Percentiles rank a stretch among this genome's conserved stretches.
phyloP scores from a whole-genome alignment of 2,329 filamentous ascomycete genomes.

The Chrysoporthe puriensis region DNA sequence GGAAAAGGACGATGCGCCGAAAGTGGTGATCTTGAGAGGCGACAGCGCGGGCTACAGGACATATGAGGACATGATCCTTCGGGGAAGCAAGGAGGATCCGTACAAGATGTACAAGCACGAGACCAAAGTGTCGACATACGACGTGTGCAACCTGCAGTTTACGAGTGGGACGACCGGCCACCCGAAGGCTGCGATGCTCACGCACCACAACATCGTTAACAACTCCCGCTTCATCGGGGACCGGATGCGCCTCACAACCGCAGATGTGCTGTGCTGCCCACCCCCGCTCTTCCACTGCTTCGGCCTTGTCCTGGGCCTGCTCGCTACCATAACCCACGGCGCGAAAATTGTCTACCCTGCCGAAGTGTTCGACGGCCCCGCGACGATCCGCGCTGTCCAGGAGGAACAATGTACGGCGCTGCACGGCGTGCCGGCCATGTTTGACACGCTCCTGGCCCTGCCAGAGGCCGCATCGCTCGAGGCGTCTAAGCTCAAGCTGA shows the following conservation, averaged over 20 bases:
- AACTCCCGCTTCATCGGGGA: conserved; percentile 74
- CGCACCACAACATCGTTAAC: conserved; percentile 68
- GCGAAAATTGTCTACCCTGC: conserved; percentile 76
- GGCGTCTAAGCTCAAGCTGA: conserved; percentile 54
- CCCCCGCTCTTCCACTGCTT: conserved; percentile 88
- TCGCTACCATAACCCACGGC: conserved; percentile 74
- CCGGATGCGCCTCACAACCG: conserved; percentile 68
- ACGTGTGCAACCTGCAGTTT: conserved; percentile 76
- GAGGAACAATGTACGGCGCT: conserved; percentile 73
- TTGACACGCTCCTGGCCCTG: conserved; percentile 64
- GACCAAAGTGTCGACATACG: conserved; percentile 61
- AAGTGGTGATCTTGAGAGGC: conserved; percentile 65
- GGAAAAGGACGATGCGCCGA: conserved; percentile 48
- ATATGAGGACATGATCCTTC: conserved; percentile 61
- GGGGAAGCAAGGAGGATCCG: conserved; percentile 52
- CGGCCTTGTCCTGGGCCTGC: conserved; percentile 75
- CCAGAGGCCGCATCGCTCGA: conserved; percentile 43
- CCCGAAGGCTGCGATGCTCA: conserved; percentile 76
- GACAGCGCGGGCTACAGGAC: conserved; percentile 58
- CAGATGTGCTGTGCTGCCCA: conserved; percentile 77
- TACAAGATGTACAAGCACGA: conserved; percentile 57
- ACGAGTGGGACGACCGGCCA: conserved; percentile 75
- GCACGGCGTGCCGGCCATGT: conserved; percentile 85
- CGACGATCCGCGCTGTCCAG: conserved; percentile 68
- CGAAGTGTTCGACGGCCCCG: conserved; percentile 71